A percentile compares a stretch with the other conserved stretches of the same genome.
Evolutionary conservation across 306 rosid species (phyloP).

Genomic region (Crotalaria pallida): DNA sequence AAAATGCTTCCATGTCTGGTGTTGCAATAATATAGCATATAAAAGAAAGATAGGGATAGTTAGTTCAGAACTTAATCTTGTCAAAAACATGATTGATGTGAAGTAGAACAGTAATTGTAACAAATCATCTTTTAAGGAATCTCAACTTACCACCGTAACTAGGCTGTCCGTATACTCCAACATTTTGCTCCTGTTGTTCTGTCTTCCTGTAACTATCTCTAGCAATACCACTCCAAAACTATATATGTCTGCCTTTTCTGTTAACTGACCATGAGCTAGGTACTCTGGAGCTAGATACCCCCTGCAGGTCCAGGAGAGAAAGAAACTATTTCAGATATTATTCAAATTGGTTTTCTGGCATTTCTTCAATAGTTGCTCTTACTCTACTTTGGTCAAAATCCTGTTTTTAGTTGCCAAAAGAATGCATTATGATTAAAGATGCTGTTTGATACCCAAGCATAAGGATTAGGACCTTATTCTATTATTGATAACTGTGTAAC

Average conservation of each 20-base stretch:
- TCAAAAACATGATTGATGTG: background rate
- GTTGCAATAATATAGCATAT: background rate
- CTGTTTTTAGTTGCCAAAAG: background rate
- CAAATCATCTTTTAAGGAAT: background rate
- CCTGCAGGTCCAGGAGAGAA: slow-evolving; percentile 30
- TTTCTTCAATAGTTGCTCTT: background rate
- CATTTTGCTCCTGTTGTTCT: slow-evolving; percentile 68
- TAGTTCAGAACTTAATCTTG: background rate
- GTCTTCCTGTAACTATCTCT: slow-evolving; percentile 67
- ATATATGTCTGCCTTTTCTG: slow-evolving; percentile 86
- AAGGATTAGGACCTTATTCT: background rate
- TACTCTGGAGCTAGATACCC: slow-evolving; percentile 98
- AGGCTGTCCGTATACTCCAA: slow-evolving; percentile 68
- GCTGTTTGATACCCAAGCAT: slow-evolving; percentile 5
- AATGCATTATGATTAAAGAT: background rate
- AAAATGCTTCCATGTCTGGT: slow-evolving; percentile 85
- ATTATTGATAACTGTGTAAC: background rate
- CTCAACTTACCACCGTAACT: slow-evolving; percentile 52
- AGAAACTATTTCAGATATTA: background rate
- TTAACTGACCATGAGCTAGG: slow-evolving; percentile 86
- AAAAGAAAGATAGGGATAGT: background rate
- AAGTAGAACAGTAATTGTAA: slow-evolving; percentile 7
- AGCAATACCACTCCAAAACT: slow-evolving; percentile 78
- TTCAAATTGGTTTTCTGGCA: background rate
- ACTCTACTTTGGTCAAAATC: background rate